Conservation (phyloP, 345 rosid genomes). For the Hirschfeldia incana region DNA sequence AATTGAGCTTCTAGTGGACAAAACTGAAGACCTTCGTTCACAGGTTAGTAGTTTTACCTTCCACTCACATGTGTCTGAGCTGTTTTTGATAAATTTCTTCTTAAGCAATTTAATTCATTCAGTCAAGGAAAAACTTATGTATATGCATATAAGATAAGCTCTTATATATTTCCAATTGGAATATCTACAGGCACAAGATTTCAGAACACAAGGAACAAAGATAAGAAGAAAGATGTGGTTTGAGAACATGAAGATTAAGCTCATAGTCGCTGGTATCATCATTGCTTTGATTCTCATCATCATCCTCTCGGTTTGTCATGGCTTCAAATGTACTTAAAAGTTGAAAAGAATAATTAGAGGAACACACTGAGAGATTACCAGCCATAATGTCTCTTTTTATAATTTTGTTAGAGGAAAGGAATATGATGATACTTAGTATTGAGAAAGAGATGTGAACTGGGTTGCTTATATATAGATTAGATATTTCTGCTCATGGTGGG, state of each 20-base stretch:
- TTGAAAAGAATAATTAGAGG: not conserved
- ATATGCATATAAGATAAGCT: not conserved
- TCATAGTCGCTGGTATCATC: conserved; percentile 61
- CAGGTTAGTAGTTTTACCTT: not conserved
- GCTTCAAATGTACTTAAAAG: conserved; percentile 52
- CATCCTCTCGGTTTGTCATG: conserved; percentile 55
- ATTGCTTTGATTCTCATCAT: conserved; percentile 65
- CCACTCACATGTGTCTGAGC: not conserved
- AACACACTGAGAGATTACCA: not conserved
- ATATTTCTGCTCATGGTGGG: not conserved
- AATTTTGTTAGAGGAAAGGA: conserved; percentile 16
- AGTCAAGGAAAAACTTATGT: not conserved
- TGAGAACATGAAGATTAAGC: conserved; percentile 80
- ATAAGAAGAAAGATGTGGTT: conserved; percentile 76
- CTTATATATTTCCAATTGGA: not conserved
- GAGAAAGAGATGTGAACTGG: not conserved
- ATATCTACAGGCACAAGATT: conserved; percentile 65
- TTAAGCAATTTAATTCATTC: not conserved
- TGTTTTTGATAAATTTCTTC: not conserved
- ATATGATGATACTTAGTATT: not conserved
- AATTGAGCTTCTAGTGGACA: not conserved
- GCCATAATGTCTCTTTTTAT: not conserved
- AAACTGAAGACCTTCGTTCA: not conserved
- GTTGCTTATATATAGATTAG: conserved; percentile 19
- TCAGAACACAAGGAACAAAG: conserved; percentile 69